Evolutionary conservation across 108 stramenopile genomes (phyloP).

Genomic region (Cylindrotheca closterium): DNA sequence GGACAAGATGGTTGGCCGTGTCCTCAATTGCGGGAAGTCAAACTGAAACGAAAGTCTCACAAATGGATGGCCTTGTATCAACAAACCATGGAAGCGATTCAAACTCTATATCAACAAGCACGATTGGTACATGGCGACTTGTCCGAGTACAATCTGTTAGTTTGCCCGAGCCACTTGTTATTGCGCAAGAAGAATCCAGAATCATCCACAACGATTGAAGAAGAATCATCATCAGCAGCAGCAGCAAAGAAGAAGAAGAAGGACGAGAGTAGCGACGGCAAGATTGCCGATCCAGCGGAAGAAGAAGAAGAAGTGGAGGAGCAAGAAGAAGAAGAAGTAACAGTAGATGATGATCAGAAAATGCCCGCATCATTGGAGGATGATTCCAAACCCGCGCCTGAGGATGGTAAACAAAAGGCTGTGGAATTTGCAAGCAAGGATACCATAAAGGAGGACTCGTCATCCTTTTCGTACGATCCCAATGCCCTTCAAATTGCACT

Average conservation of each 20-base stretch:
- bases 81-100: slow-evolving; percentile 67
- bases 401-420: background rate
- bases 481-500: slow-evolving; percentile 60
- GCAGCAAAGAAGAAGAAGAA: slow-evolving; percentile 12
- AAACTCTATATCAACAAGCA: slow-evolving; percentile 56
- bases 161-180: slow-evolving; percentile 51
- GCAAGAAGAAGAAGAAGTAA: slow-evolving; percentile 7
- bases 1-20: slow-evolving; percentile 84
- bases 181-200: background rate
- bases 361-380: background rate
- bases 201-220: background rate
- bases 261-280: background rate
- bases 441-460: slow-evolving; percentile 19
- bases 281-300: background rate
- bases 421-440: slow-evolving; percentile 4
- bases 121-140: slow-evolving; percentile 77
- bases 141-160: slow-evolving; percentile 81
- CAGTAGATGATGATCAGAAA: slow-evolving; percentile 9
- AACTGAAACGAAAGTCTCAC: slow-evolving; percentile 57
- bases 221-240: background rate
- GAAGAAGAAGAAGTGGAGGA: slow-evolving; percentile 3
- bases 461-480: too few species aligned
- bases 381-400: background rate
- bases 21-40: slow-evolving; percentile 72
- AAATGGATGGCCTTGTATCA: slow-evolving; percentile 64